Evolutionary conservation across 805 yeast species (phyloP).

Genomic region (Candida patagonica): DNA sequence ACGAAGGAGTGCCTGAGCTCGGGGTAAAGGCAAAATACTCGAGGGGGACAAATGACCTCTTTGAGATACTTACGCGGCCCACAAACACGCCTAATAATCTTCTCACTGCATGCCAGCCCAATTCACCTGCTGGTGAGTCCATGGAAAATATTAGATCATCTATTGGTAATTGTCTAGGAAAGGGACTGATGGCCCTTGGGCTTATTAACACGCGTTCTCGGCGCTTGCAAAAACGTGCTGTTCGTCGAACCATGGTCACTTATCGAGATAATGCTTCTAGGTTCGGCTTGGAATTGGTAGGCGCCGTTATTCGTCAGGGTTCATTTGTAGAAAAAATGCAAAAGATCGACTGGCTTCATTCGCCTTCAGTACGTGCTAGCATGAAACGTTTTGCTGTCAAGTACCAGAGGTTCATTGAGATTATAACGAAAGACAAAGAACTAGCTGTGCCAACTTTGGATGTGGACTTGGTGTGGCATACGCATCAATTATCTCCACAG

Average conservation of each 20-base stretch:
- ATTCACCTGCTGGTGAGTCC: neutral
- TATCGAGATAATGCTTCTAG: slow-evolving; percentile 14
- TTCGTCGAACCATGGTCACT: slow-evolving; percentile 9
- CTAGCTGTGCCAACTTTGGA: slow-evolving; percentile 16
- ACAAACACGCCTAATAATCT: no score
- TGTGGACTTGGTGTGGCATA: slow-evolving; percentile 19
- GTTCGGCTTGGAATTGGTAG: slow-evolving; percentile 12
- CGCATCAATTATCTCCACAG: slow-evolving; percentile 15
- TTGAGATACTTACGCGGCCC: no score
- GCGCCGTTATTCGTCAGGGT: slow-evolving; percentile 16
- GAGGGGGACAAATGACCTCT: neutral
- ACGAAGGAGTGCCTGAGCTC: neutral
- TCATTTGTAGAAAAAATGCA: slow-evolving; percentile 15
- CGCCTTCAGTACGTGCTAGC: slow-evolving; percentile 12
- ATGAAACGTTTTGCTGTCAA: slow-evolving; percentile 8
- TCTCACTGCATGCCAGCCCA: neutral
- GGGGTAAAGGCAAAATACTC: neutral
- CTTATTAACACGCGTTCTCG: no score
- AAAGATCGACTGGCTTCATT: slow-evolving; percentile 13
- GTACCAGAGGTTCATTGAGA: slow-evolving; percentile 9
- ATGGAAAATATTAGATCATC: neutral
- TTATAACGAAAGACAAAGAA: slow-evolving; percentile 1
- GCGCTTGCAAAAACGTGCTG: no score
- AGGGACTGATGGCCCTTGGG: neutral
- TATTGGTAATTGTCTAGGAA: neutral